A percentile compares a stretch with the other conserved stretches of the same genome.
Conservation (phyloP, 345 rosid species). For the Clarkia xantiana region DNA sequence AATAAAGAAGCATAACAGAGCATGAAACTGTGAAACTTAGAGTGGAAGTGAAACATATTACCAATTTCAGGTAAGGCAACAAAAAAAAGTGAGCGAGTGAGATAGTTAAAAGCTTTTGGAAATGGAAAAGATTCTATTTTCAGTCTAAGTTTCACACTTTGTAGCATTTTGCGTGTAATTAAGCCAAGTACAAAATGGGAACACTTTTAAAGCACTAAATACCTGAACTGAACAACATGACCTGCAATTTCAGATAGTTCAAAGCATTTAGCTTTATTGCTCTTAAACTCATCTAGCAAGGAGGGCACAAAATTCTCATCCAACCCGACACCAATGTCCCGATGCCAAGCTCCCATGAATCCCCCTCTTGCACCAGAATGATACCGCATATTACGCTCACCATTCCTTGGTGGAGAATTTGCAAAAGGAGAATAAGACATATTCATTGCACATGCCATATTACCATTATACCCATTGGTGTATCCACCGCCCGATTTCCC, state of each 20-base stretch:
- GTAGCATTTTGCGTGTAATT: no score
- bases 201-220: not conserved
- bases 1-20: no score
- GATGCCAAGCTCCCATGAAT: constrained; percentile 43
- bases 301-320: constrained; percentile 43
- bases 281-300: constrained; percentile 55
- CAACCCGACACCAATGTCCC: constrained; percentile 28
- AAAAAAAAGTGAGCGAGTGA: no score
- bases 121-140: no score
- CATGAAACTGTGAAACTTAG: no score
- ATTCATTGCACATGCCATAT: constrained; percentile 34
- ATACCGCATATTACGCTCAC: constrained; percentile 31
- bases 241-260: constrained; percentile 55
- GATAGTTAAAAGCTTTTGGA: no score
- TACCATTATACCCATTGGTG: constrained; percentile 33
- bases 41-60: no score
- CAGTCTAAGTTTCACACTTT: no score
- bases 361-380: constrained; percentile 17
- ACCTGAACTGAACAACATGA: constrained; percentile 78
- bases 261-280: constrained; percentile 55
- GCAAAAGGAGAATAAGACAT: constrained; percentile 42
- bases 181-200: no score
- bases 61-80: no score
- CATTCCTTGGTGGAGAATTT: constrained; percentile 34
- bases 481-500: constrained; percentile 30